Evolutionary conservation across 2,329 filamentous ascomycete genomes (phyloP), one percentile per base, ranked within the genome.

Genomic region (Tolypocladium nubicola): DNA sequence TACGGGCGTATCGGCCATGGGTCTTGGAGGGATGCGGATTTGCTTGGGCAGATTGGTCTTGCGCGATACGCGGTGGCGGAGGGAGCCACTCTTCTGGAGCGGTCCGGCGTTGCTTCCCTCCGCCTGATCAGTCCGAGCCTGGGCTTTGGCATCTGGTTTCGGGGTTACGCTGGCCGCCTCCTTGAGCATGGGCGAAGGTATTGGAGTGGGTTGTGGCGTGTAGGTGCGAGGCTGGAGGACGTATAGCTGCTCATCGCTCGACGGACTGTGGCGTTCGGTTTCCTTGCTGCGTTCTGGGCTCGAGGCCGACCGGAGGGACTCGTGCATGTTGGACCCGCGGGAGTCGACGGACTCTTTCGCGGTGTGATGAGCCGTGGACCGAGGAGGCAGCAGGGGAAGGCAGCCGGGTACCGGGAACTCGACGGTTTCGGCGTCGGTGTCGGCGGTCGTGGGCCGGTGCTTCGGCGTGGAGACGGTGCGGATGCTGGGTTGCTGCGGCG

Each of bases 191-290:
- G 53, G 53, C 1, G 60, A 55, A 1, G 52, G 45, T 4, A 50
- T 21, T 16, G 57, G 50, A 5, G 54, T 40, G 0, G 53, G 52
- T 23, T 59, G 56, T 0, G 82, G 82, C 0, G 79, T 83, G 62
- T 84, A 84, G 0, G 80, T 83, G 39, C 76, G 73, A 14, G 82
- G 82, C 60, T 84, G 81, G 5, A 85, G 70, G 26, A 84, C 72
- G 58, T 76, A 83, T 1, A 83, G 63, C 0, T 73, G 68, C 11
- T 73, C 72, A 43, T 79, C 61, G 23, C 47, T 59, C 4, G 56
- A 56, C 11, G 57, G n/a, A 21, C 58, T 56, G 21, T 50, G 53
- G 6, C 41, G 54, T 23, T 35, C 73, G 8, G 63, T 58, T 23
- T 59, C 54, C 3, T 52, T 47, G 30, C 2, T 9, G 52, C 39